Evolutionary conservation across 2,329 filamentous ascomycete species (phyloP), one percentile per base, ranked within the genome.

Genomic region (Lecanicillium sp.): DNA sequence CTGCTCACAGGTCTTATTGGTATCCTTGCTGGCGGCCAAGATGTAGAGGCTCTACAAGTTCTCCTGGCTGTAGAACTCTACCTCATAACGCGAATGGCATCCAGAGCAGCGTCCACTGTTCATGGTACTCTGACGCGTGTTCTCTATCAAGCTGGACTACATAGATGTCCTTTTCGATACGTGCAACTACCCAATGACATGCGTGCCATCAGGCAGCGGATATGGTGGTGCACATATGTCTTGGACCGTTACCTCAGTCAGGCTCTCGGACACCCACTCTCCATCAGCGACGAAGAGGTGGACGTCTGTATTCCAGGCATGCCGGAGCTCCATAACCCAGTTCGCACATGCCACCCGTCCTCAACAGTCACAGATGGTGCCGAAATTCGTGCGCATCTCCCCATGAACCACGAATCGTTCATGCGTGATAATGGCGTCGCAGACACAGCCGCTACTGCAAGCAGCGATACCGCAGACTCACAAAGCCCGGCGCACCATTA

Each of bases 111-210:
- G 1, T 71, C 68, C 0, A 67, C 65, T 1, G 58, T 73, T 5
- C 65, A 66, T 17, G 69, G 70, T 4, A 58, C 65, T 15, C 54
- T 72, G 6, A 53, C 65, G 4, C 64, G 68, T 31, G 60, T 64
- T 5, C 60, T 73, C 33, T 65, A 68, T 17, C 68, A 72, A 45
- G 62, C 67, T 2, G 70, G 71, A 4, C 57, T 72, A 6, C 69
- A 74, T 46, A 59, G 70, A 3, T 73, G 71, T 44, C 71, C 71
- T 0, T 65, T 67, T 40, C 66, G 70, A 6, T 74, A 72, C 42
- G 55, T 56, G 9, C 59, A 70, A 37, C 57, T 72, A 9, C 60
- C 64, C 2, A 36, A 29, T 2, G 47, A 51, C 9, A 46, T 45
- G 13, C 45, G 56, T 10, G 52, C 57, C 11, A 59, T 65, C 15